Conservation (phyloP, 139 green algal species). For the Monoraphidium neglectum region DNA sequence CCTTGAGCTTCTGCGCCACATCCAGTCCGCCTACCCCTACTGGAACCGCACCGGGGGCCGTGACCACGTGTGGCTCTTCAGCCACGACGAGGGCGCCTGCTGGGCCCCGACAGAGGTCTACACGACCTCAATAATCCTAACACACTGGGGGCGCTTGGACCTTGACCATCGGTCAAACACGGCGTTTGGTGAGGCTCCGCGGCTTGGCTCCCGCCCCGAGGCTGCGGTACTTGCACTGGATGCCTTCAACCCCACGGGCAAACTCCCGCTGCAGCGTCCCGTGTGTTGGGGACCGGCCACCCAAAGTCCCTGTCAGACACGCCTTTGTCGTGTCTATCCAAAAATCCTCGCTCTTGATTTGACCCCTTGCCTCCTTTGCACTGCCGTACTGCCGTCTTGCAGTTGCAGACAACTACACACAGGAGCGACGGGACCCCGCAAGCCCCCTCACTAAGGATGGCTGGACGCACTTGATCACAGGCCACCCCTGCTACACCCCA, state of each 20-base stretch:
- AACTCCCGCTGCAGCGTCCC: no score
- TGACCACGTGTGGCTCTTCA: constrained; percentile 68
- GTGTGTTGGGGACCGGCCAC: no score
- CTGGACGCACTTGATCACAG: constrained; percentile 19
- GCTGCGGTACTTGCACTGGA: no score
- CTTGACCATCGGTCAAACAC: constrained; percentile 7
- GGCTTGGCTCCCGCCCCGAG: neutral
- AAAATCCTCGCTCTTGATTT: no score
- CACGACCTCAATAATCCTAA: constrained; percentile 45
- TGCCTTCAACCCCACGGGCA: no score
- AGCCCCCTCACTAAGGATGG: constrained; percentile 12
- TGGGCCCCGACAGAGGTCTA: constrained; percentile 52
- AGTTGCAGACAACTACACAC: constrained; percentile 25
- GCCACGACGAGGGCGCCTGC: constrained; percentile 61
- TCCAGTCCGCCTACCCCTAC: constrained; percentile 52
- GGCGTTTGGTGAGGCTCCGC: constrained; percentile 3
- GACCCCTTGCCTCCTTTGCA: no score
- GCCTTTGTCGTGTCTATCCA: no score
- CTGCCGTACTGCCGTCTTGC: neutral
- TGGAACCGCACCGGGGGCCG: constrained; percentile 31
- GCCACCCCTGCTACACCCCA: constrained; percentile 50
- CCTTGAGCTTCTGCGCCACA: constrained; percentile 42
- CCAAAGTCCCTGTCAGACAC: no score
- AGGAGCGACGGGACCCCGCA: neutral
- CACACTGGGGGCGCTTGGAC: constrained; percentile 56